Percentiles rank a stretch among this genome's conserved stretches.
Conservation (phyloP, 768 basidiomycete genomes). For the Trametes maxima region DNA sequence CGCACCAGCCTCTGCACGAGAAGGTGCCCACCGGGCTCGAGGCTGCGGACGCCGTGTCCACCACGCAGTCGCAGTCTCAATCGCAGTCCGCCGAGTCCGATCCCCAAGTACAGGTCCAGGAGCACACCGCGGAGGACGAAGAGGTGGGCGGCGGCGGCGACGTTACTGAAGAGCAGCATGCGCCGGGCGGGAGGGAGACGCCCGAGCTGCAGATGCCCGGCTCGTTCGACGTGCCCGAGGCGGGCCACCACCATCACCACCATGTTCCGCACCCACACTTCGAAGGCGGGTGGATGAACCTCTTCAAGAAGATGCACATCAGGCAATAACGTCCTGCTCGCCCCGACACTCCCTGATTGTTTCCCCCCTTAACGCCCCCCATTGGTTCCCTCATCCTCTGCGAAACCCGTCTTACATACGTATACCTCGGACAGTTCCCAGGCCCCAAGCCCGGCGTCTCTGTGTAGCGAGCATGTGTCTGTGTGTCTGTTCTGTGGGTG, state of each 20-base stretch:
- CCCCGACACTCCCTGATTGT: not conserved
- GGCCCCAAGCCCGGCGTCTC: too few relatives aligned
- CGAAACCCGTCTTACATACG: not conserved
- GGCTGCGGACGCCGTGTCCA: slow-evolving; percentile 1
- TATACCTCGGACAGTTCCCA: too few relatives aligned
- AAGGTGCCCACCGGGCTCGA: slow-evolving; percentile 23
- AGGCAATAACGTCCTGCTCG: slow-evolving; percentile 7
- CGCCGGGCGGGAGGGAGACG: slow-evolving; percentile 11
- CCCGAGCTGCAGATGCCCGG: slow-evolving; percentile 51
- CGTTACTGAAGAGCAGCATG: not conserved
- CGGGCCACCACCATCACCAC: slow-evolving; percentile 11
- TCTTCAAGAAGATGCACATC: slow-evolving; percentile 25
- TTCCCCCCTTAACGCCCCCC: not conserved
- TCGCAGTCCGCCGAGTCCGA: not conserved
- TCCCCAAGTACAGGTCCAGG: not conserved
- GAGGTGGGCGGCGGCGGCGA: not conserved
- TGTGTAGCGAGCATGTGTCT: too few relatives aligned
- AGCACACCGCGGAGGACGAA: not conserved
- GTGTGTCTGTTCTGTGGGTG: too few relatives aligned
- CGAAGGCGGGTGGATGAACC: slow-evolving; percentile 20
- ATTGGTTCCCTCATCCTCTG: not conserved
- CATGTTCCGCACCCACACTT: slow-evolving; percentile 8
- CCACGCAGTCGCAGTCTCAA: too few relatives aligned
- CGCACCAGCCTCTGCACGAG: slow-evolving; percentile 29
- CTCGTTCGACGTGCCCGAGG: slow-evolving; percentile 42